Conservation (phyloP, 2,329 filamentous ascomycete genomes). For the Scedosporium dehoogii region DNA sequence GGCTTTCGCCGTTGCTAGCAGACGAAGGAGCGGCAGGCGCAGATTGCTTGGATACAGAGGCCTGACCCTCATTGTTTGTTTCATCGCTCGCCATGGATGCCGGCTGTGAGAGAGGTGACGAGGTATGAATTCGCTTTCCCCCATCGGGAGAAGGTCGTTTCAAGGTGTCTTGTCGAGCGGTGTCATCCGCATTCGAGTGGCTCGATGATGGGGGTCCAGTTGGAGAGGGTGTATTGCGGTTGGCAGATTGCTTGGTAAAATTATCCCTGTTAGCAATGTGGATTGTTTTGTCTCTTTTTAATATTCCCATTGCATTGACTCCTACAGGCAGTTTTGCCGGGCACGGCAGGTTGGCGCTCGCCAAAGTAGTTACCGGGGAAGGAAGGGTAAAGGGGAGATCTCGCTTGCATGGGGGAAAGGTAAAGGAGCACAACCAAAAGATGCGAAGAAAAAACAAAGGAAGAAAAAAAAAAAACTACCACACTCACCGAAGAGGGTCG, state of each 20-base stretch:
- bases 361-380: constrained; percentile 1
- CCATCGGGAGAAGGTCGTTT: constrained; percentile 56
- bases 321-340: background rate
- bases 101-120: constrained; percentile 67
- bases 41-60: constrained; percentile 14
- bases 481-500: constrained; percentile 56
- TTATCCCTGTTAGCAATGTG: constrained; percentile 33
- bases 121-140: constrained; percentile 53
- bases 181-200: constrained; percentile 1
- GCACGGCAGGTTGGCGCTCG: background rate
- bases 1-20: constrained; percentile 38
- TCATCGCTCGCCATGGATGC: constrained; percentile 50
- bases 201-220: constrained; percentile 40
- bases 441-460: background rate
- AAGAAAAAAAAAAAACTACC: constrained; percentile 8
- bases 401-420: background rate
- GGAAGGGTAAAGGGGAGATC: background rate
- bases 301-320: background rate
- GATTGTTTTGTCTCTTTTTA: constrained; percentile 10
- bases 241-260: constrained; percentile 40
- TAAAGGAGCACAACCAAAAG: background rate
- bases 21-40: constrained; percentile 20
- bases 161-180: constrained; percentile 34
- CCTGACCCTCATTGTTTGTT: constrained; percentile 30
- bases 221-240: constrained; percentile 46